Evolutionary conservation across 2,329 filamentous ascomycete species (phyloP).

Genomic region (Pseudocercospora eumusae): DNA sequence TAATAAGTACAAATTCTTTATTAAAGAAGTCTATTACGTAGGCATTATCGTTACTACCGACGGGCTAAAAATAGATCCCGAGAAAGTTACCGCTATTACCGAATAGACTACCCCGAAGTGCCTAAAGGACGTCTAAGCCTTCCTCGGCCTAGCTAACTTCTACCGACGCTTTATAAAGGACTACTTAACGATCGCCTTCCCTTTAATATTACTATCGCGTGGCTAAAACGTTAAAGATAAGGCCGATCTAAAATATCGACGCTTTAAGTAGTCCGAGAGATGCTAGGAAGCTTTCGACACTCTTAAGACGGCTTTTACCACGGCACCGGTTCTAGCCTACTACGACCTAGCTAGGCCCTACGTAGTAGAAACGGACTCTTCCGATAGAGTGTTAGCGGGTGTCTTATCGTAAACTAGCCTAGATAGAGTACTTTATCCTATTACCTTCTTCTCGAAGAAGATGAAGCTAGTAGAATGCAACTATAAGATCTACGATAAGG

Average conservation of each 20-base stretch:
- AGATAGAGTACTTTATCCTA: no score
- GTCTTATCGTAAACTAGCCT: background rate
- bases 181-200: background rate
- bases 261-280: background rate
- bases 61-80: background rate
- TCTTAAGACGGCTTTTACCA: background rate
- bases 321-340: background rate
- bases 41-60: background rate
- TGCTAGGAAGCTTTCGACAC: background rate
- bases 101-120: background rate
- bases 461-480: no score
- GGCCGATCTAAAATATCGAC: no score
- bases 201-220: background rate
- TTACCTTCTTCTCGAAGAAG: no score
- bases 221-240: background rate
- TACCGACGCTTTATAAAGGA: slow-evolving; percentile 2
- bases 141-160: slow-evolving; percentile 15
- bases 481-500: no score
- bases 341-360: background rate
- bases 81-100: background rate
- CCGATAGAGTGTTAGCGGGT: background rate
- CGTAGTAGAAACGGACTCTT: background rate
- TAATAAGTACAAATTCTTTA: no score
- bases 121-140: slow-evolving; percentile 12
- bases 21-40: background rate